Evolutionary conservation across 2,329 filamentous ascomycete genomes (phyloP), one percentile per base, ranked within the genome.

Genomic region (Alternaria viburni): DNA sequence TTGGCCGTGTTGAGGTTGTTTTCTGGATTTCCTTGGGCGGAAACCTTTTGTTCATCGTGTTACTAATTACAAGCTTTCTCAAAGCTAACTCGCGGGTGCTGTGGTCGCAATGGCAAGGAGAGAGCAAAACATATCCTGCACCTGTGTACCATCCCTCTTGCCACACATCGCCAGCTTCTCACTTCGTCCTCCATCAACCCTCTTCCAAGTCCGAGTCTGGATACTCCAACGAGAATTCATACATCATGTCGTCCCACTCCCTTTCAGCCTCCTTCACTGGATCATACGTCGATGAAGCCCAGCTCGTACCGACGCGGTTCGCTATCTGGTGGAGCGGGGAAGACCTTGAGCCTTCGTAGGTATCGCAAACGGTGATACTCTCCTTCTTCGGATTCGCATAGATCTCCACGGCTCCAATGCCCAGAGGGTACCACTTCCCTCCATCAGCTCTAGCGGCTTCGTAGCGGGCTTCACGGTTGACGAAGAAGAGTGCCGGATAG

Each of bases 331-430:
- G 45, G 15, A 28, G 5, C 6, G 3, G 5, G 17, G 9, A 12
- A 28, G 10, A 9, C 46, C 25, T 8, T 5, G 0, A 1, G 25
- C 10, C 26, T 13, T 2, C 7, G 10, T 7, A 49, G 46, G 9
- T 17, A 2, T n/a, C 3, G 4, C 15, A 11, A 13, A 28, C 1
- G 2, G 1, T 17, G 10, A 28, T 5, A 0, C 0, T 0, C 10
- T 32, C 30, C 30, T 32, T 32, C 5, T 15, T 15, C 5, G 6
- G 6, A 1, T 32, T 32, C 1, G 13, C 13, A 7, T 32, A 32
- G 6, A 32, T 7, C 6, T 32, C 13, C 4, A 8, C 3, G 8
- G 25, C 30, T 1, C 30, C 13, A 8, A 8, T 6, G 3, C 44
- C 44, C 21, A 46, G 1, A 15, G 21, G 2, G 3, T 23, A 23